Conservation (phyloP, 192 early-diverging fungal species). For the Backusella australiensis region DNA sequence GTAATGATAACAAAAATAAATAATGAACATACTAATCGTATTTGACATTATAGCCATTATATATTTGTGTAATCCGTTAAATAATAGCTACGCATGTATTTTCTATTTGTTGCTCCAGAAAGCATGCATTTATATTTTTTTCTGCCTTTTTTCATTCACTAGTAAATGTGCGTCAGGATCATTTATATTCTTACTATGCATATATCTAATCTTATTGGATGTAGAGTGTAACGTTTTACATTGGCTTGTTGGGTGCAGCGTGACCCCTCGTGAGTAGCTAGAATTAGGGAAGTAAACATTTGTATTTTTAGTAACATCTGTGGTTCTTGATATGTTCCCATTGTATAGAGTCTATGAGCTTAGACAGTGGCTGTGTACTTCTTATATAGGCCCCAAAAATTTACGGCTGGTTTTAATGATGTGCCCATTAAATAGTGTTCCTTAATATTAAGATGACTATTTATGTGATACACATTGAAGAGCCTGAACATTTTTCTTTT, state of each 20-base stretch:
- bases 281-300: not conserved
- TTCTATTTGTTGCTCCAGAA: not conserved
- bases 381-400: not conserved
- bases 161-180: not conserved
- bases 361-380: not conserved
- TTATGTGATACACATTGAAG: not conserved
- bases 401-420: not conserved
- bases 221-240: not conserved
- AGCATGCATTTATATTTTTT: slow-evolving; percentile 1
- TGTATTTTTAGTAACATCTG: not conserved
- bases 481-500: not conserved
- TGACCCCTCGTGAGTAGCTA: not conserved
- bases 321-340: not conserved
- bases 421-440: too few species aligned
- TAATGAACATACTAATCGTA: not conserved
- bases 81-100: not conserved
- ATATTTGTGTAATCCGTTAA: not conserved
- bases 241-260: not conserved
- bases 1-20: not conserved
- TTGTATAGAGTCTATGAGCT: not conserved
- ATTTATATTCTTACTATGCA: not conserved
- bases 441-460: not conserved
- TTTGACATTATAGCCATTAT: not conserved
- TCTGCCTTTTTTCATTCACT: not conserved
- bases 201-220: not conserved